These are phyloP conservation scores for Scenedesmus sp. DNA, from an alignment of 163 green algal species.

Conservation along the genomic window DNA sequence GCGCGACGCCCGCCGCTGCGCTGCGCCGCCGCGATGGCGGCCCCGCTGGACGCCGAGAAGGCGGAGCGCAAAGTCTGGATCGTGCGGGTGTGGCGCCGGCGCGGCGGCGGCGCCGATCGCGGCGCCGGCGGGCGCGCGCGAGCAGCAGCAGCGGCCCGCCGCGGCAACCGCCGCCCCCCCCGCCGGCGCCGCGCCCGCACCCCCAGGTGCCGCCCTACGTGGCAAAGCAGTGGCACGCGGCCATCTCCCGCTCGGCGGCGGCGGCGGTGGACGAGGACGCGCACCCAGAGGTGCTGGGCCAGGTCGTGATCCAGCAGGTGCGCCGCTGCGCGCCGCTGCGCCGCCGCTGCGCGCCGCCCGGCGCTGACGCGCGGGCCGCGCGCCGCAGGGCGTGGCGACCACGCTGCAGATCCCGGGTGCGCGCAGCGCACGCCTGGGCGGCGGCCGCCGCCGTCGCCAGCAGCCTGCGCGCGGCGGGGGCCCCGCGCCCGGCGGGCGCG, in stretches of 20 bases:
- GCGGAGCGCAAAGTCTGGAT: conserved; percentile 36
- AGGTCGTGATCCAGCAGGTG: conserved; percentile 34
- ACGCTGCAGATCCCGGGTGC: conserved; percentile 31
- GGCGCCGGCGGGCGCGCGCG: too few species aligned
- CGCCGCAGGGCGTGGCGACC: conserved; percentile 21
- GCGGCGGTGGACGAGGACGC: conserved; percentile 4
- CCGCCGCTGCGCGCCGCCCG: too few species aligned
- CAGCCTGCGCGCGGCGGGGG: too few species aligned
- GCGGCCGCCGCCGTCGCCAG: too few species aligned
- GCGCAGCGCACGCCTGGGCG: too few species aligned
- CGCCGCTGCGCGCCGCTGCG: background rate
- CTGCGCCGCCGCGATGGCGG: background rate
- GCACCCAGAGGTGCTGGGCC: conserved; percentile 19
- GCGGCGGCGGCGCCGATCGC: background rate
- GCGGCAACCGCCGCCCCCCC: too few species aligned
- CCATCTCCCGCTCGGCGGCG: background rate
- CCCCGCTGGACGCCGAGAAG: conserved; percentile 12
- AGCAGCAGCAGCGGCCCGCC: conserved; percentile 11
- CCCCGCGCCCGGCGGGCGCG: too few species aligned
- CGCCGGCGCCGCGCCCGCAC: background rate
- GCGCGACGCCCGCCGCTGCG: too few species aligned
- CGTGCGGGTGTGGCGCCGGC: conserved; percentile 8
- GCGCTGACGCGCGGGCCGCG: too few species aligned
- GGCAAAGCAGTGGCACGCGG: conserved; percentile 33
- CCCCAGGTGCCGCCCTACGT: conserved; percentile 43